Base-by-base conservation (phyloP, 1,284 basidiomycete species). In the Pseudomicrostroma phylloplanum region DNA sequence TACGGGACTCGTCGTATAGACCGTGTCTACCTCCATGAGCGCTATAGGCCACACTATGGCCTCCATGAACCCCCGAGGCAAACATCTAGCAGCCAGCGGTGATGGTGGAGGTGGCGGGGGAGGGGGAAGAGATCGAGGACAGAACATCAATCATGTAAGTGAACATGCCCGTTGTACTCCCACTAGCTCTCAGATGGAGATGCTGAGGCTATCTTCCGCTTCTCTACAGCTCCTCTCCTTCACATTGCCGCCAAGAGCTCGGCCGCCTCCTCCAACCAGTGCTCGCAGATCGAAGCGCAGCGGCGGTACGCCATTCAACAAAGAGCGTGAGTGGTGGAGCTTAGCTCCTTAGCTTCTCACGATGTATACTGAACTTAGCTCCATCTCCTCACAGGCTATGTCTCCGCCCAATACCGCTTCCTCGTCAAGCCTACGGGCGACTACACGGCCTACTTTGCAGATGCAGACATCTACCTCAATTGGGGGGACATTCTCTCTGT, bases 401-500 rank as follows among this genome's bases (percentile, higher is more conserved):
- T 78, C 56, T 74, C 77, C 53, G 75, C 73, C 0, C 76, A 78
- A 55, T 78, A 77, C 57, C 72, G 76, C 51, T 78, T 78, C 64
- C 70, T 77, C 41, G 70, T 78, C 61, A 77, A 75, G 60, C 72
- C 76, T 12, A 75, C 76, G 2, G 74, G 72, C 55, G 75, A 78
- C 57, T 74, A 76, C 62, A 72, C 72, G 1, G 71, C 70, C 30
- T 71, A 73, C 58, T 73, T 73, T 59, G 73, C 70, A 42, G 74
- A 78, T 39, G 65, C 76, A 1, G 76, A 77, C 58, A 70, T 77
- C 61, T 74, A 70, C 36, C 64, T 78, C 53, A 68, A 73, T 54
- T 78, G 76, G 76, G 86, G 89, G n/a, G 91, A 97, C 80, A 90
- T 99, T 69, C 83, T 96, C 8, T 94, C 97, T 80, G 87, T 99